A percentile compares a stretch with the other conserved stretches of the same genome.
Conservation (phyloP, 2,329 filamentous ascomycete species). For the Gyromitra esculenta region DNA sequence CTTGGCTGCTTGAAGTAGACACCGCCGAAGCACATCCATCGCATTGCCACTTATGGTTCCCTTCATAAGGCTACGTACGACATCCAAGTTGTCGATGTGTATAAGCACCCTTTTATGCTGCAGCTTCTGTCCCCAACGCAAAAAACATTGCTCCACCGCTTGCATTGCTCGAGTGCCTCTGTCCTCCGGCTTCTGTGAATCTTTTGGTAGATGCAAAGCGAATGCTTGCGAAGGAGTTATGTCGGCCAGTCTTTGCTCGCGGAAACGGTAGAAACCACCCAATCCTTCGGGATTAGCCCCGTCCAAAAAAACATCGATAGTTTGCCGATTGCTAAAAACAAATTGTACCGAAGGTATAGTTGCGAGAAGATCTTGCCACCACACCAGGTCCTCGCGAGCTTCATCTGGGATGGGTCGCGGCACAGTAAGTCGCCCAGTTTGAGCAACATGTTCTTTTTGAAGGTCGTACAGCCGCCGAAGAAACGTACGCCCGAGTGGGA, state of each 20-base stretch:
- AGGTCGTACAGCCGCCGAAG: background rate
- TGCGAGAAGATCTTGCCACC: background rate
- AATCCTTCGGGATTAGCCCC: background rate
- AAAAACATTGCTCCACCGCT: background rate
- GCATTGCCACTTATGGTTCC: background rate
- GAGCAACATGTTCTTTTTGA: background rate
- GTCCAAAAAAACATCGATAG: background rate
- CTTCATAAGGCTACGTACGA: background rate
- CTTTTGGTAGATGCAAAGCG: background rate
- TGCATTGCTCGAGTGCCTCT: background rate
- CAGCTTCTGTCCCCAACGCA: background rate
- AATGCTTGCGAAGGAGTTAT: background rate
- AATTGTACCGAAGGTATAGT: background rate
- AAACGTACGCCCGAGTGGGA: conserved; percentile 18
- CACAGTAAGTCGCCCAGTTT: background rate
- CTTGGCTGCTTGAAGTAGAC: background rate
- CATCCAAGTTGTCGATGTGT: background rate
- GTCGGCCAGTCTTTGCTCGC: background rate
- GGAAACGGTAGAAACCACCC: background rate
- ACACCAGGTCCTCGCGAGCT: background rate
- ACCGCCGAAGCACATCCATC: background rate
- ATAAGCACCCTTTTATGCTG: background rate
- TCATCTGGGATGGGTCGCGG: background rate
- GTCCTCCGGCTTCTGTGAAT: background rate
- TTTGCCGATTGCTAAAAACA: background rate